Base-by-base conservation (phyloP, 352 stramenopile genomes). In the Pythium vanterpoolii region DNA sequence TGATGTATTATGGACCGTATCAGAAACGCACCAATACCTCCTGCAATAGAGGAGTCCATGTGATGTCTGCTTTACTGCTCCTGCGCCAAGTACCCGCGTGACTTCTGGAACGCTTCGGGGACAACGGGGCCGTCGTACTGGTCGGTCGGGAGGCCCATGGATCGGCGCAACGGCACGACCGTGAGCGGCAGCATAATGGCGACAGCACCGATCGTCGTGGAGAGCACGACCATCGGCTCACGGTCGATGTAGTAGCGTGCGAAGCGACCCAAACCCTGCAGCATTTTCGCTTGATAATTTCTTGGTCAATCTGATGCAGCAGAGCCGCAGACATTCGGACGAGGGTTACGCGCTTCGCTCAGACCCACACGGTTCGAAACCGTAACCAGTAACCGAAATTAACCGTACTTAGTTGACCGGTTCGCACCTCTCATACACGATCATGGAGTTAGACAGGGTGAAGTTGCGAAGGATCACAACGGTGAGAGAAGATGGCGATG, bases 71-170 rank as follows among this genome's bases (percentile, higher is more conserved):
- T 64, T 72, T 73, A 39, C 50, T 74, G 60, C 23, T 69, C 66
- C 40, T 69, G 68, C 26, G 66, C 79, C 58, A 91, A 61, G 76
- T 88, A 71, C 49, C 80, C 83, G 61, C 82, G 82, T 51, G 80
- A 90, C 71, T 89, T 90, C 60, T 82, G 75, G 33, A 90, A 78
- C 58, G 68, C 80, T 55, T 78, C 80, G 7, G 84, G 84, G 54
- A 94, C 76, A 69, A 86, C 81, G 13, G 86, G 86, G 48, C 86
- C 86, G 69, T 96, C 86, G 76, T 96, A 96, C 69, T 96, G 86
- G 69, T 96, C 84, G 46, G 86, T 96, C 11, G 86, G 86, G 47
- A 93, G 74, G 5, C 86, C 86, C 66, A 96, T 76, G 44, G 80
- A 93, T 66, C 86, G 86, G 62, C 86, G 84, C 45, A 96, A 54